Evolutionary conservation across 2,329 filamentous ascomycete genomes (phyloP).

Genomic region (Stachybotrys echinatus): DNA sequence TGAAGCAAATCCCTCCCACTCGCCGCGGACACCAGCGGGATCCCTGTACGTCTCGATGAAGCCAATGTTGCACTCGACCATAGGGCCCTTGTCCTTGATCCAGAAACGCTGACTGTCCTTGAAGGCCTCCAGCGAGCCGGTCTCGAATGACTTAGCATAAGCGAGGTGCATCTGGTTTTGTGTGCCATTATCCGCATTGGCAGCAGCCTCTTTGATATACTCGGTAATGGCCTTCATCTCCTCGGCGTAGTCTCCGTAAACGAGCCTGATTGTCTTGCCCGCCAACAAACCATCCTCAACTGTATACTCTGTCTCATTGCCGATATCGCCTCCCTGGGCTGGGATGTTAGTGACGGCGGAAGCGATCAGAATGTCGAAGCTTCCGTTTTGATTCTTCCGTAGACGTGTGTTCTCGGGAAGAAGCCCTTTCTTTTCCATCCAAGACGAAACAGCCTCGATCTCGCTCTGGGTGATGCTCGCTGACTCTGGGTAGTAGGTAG

Average conservation of each 20-base stretch:
- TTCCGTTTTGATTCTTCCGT: conserved; percentile 57
- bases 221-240: conserved; percentile 66
- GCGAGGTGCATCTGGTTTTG: conserved; percentile 69
- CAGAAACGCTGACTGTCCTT: conserved; percentile 76
- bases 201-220: conserved; percentile 63
- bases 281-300: conserved; percentile 54
- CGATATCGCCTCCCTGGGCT: conserved; percentile 60
- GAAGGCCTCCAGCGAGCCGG: conserved; percentile 70
- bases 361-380: conserved; percentile 70
- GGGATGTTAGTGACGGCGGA: conserved; percentile 60
- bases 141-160: conserved; percentile 70
- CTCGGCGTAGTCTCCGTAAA: conserved; percentile 68
- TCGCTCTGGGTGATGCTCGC: conserved; percentile 68
- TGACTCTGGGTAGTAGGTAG: conserved; percentile 77
- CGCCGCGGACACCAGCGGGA: conserved; percentile 72
- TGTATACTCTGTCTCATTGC: conserved; percentile 56
- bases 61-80: conserved; percentile 74
- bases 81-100: conserved; percentile 78
- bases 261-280: conserved; percentile 64
- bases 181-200: conserved; percentile 66
- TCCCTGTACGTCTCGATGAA: conserved; percentile 86
- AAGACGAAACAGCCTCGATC: conserved; percentile 66
- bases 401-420: conserved; percentile 74
- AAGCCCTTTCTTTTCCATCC: conserved; percentile 66
- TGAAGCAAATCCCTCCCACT: conserved; percentile 82